A percentile compares a stretch with the other conserved stretches of the same genome.
Evolutionary conservation across 176 grass and related monocot species (phyloP).

Genomic region (Otatea glauca): DNA sequence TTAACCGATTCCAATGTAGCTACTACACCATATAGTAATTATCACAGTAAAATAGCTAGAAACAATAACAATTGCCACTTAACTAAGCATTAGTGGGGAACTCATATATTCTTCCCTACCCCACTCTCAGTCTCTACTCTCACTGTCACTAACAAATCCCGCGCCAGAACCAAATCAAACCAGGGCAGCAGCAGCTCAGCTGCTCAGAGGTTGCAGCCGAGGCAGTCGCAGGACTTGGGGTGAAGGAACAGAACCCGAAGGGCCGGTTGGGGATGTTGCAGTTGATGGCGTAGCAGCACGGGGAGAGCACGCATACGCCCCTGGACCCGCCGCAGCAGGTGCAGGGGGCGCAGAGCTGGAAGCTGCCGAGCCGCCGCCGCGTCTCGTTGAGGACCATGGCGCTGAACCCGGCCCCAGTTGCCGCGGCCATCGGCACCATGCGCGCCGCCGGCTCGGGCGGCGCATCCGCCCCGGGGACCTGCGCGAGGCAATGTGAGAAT

Average conservation of each 20-base stretch:
- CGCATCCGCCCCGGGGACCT: not conserved
- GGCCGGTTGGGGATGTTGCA: conserved; percentile 98
- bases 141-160: not conserved
- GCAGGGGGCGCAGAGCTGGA: conserved; percentile 92
- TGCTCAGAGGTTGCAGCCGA: conserved; percentile 73
- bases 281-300: conserved; percentile 98
- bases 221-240: conserved; percentile 78
- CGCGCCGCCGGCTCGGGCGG: not conserved
- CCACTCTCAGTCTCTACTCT: conserved; percentile 22
- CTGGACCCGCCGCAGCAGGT: conserved; percentile 79
- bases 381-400: conserved; percentile 64
- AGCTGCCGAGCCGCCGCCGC: conserved; percentile 68
- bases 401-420: conserved; percentile 36
- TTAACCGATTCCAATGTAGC: conserved; percentile 38
- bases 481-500: conserved; percentile 5
- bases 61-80: conserved; percentile 41
- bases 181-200: not conserved
- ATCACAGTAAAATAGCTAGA: conserved; percentile 52
- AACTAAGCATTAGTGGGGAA: conserved; percentile 31
- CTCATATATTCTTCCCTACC: conserved; percentile 28
- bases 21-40: conserved; percentile 46
- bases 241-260: conserved; percentile 95
- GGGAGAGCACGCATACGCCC: conserved; percentile 73
- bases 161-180: not conserved
- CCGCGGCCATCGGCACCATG: conserved; percentile 47